These are phyloP conservation scores for Delonix regia DNA, from an alignment of 306 rosid species.

Conservation along the genomic window DNA sequence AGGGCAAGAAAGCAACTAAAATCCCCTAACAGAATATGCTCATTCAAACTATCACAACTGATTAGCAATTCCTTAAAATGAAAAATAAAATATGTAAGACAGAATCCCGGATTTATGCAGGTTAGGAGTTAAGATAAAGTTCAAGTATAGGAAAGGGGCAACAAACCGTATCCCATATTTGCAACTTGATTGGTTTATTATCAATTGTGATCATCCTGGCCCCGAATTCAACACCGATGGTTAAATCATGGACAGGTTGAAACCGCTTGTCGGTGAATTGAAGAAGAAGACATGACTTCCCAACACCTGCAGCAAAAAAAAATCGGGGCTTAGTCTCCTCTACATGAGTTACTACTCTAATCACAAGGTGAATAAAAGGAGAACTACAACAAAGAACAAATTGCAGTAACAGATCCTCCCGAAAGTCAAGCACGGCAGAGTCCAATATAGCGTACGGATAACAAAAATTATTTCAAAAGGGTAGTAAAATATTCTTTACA, in stretches of 20 bases:
- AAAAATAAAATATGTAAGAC: background rate
- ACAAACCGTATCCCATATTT: slow-evolving; percentile 98
- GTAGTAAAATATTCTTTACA: background rate
- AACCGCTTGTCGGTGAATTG: slow-evolving; percentile 97
- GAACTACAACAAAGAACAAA: background rate
- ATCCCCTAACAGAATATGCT: slow-evolving; percentile 6
- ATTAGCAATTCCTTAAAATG: background rate
- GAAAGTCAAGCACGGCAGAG: background rate
- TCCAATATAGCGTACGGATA: background rate
- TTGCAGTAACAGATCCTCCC: background rate
- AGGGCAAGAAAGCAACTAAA: slow-evolving; percentile 21
- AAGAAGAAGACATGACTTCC: slow-evolving; percentile 95
- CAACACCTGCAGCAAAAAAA: slow-evolving; percentile 66
- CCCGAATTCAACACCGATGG: slow-evolving; percentile 98
- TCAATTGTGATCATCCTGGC: slow-evolving; percentile 98
- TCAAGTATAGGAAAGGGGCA: slow-evolving; percentile 15
- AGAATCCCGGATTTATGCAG: background rate
- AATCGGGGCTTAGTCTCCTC: background rate
- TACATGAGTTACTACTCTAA: background rate
- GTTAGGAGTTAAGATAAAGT: background rate
- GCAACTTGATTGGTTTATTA: slow-evolving; percentile 88
- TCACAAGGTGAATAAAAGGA: background rate
- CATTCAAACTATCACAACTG: background rate
- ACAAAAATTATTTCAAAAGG: background rate
- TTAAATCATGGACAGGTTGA: slow-evolving; percentile 95